Evolutionary conservation across 345 rosid genomes (phyloP), one percentile per base, ranked within the genome.

Genomic region (Citrus hindsii): DNA sequence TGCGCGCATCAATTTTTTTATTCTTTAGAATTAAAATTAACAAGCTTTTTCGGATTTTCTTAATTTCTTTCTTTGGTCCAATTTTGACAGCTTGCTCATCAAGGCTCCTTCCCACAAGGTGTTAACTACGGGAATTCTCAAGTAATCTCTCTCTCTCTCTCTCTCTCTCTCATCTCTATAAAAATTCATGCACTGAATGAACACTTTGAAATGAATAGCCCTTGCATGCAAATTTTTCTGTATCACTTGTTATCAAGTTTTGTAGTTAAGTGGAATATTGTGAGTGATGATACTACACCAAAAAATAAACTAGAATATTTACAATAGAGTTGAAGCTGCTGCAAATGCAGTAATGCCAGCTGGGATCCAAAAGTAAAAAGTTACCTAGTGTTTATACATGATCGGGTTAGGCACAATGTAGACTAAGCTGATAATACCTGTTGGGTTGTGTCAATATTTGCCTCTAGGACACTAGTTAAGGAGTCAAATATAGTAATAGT

Each of bases 31-130:
- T n/a, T 38, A 53, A 61, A 64, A 35, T 42, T n/a, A 51, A 30
- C 46, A 48, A 21, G 25, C 35, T 35, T 48, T 28, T 42, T 16
- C 22, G 33, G 74, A 37, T 67, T 32, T 73, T 51, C 55, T 69
- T 12, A 32, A 76, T 62, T 60, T 42, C 30, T 55, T 69, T 35
- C 73, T 71, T 58, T 80, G 66, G 27, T 73, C 64, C 56, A 72
- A 79, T 79, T 82, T 65, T 73, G 74, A 75, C 97, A 93, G 92
- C 84, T 92, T 40, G 82, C 90, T 77, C 87, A 90, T 79, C 89
- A 86, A 82, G 90, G 85, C 76, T 86, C 90, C 25, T 87, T 86
- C 85, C 67, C 81, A 4, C 90, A 86, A 79, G 89, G 71, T 79
- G 86, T 85, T 75, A 79, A 80, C 66, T 89, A 90, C 67, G 90